Percentiles rank a stretch among this genome's conserved stretches.
Evolutionary conservation across 2,329 filamentous ascomycete species (phyloP).

Genomic region (Boeremia lycopersici): DNA sequence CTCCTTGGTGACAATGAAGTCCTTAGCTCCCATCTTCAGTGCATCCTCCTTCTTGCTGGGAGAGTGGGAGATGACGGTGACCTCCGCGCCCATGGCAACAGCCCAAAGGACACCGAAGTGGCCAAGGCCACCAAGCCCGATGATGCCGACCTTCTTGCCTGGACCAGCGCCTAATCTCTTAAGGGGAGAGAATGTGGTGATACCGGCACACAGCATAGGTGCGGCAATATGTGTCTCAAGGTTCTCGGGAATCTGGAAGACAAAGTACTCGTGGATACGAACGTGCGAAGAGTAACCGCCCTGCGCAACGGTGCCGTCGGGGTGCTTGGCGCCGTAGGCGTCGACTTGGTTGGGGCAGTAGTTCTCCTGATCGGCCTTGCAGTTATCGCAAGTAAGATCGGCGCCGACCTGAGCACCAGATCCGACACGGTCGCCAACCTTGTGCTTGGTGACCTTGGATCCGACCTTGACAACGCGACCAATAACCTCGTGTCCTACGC

Average conservation of each 20-base stretch:
- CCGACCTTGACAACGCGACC: slow-evolving; percentile 58
- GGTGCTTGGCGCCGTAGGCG: slow-evolving; percentile 57
- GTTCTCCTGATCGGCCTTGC: slow-evolving; percentile 60
- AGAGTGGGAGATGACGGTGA: slow-evolving; percentile 66
- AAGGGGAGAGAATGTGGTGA: slow-evolving; percentile 80
- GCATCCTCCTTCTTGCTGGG: slow-evolving; percentile 66
- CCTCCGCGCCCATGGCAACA: slow-evolving; percentile 63
- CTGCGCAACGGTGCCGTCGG: slow-evolving; percentile 67
- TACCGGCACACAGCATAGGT: slow-evolving; percentile 83
- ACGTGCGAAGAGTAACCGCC: slow-evolving; percentile 73
- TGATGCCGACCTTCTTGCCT: slow-evolving; percentile 78
- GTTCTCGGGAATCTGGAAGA: slow-evolving; percentile 76
- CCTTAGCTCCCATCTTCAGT: slow-evolving; percentile 63
- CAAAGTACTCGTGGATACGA: slow-evolving; percentile 77
- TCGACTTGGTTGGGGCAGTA: slow-evolving; percentile 58
- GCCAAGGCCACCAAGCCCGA: slow-evolving; percentile 65
- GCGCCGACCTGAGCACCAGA: slow-evolving; percentile 58
- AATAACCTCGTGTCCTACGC: slow-evolving; percentile 69
- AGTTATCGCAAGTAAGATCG: slow-evolving; percentile 57
- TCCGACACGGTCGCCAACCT: slow-evolving; percentile 54
- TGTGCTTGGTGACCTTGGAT: slow-evolving; percentile 56
- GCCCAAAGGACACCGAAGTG: slow-evolving; percentile 58
- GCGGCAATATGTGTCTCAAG: slow-evolving; percentile 67
- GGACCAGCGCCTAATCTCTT: slow-evolving; percentile 76
- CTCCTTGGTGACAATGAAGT: slow-evolving; percentile 64